Percentiles rank a stretch among this genome's conserved stretches.
Conservation (phyloP, 768 basidiomycete genomes). For the Suillus discolor region DNA sequence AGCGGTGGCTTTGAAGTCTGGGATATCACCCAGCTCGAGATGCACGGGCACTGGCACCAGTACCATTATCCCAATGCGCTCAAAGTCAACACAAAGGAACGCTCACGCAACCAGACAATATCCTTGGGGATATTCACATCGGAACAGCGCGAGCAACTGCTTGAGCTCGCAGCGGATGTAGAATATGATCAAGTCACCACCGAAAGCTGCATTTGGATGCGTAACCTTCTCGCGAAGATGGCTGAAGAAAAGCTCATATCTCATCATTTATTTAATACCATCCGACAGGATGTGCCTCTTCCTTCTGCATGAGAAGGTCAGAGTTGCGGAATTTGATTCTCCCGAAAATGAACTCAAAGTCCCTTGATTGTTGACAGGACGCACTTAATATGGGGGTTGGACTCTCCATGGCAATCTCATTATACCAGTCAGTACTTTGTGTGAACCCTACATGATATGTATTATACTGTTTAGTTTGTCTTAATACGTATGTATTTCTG, state of each 20-base stretch:
- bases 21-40: conserved; percentile 29
- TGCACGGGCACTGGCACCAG: conserved; percentile 13
- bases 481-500: neutral
- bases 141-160: conserved; percentile 29
- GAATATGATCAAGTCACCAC: conserved; percentile 16
- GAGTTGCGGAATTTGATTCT: neutral
- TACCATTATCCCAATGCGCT: conserved; percentile 33
- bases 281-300: neutral
- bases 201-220: conserved; percentile 23
- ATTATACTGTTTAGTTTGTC: neutral
- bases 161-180: conserved; percentile 30
- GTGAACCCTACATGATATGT: neutral
- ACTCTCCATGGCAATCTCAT: neutral
- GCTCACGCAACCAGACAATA: conserved; percentile 14
- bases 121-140: conserved; percentile 21
- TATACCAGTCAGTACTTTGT: neutral
- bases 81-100: conserved; percentile 22
- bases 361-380: neutral
- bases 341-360: neutral
- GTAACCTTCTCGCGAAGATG: conserved; percentile 21
- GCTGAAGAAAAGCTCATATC: conserved; percentile 16
- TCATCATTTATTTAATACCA: neutral
- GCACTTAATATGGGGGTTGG: neutral
- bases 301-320: neutral
- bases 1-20: conserved; percentile 26